Base-by-base conservation (phyloP, 441 rosid species). In the Adansonia rubrostipa region DNA sequence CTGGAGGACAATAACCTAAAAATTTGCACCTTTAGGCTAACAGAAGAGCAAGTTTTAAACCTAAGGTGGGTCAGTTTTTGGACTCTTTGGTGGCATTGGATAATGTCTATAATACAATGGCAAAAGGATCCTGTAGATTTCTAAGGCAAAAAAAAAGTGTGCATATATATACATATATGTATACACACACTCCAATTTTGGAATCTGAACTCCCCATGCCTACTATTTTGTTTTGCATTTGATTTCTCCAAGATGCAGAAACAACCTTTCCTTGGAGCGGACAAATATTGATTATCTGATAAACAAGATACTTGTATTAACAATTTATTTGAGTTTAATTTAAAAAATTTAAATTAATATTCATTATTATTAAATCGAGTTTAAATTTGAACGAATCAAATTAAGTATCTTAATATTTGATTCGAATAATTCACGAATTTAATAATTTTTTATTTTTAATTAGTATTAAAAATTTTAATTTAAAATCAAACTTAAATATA, bases 241-340 rank as follows among this genome's bases (percentile, higher is more conserved):
- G 28, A 67, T 66, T 60, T 71, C 11, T 65, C 75, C 76, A 20
- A 72, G 40, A 77, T 56, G 70, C 1, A 5, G 22, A 50, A 62
- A 4, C 64, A 50, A 77, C 88, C 86, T 81, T 65, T 86, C 84
- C 83, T 62, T 15, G 10, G 50, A 36, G 20, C 47, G 58, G 68
- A 75, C 88, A 83, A 83, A 77, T 24, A 66, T 13, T 67, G 53
- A 9, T 24, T 24, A 24, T 24, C 28, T n/a, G 28, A 1, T 24
- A 24, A 24, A 24, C 28, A 24, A 24, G 28, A 24, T 24, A 24
- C 28, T 24, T 24, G 28, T 24, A 24, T 1, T 24, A 24, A 24
- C 1, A 24, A 24, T 24, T 24, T 24, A 24, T 24, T 24, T 24
- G 28, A 24, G 28, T 24, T 24, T 24, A 24, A 24, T 1, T 24